Conservation (phyloP, 2,329 filamentous ascomycete genomes). For the Monilinia laxa region DNA sequence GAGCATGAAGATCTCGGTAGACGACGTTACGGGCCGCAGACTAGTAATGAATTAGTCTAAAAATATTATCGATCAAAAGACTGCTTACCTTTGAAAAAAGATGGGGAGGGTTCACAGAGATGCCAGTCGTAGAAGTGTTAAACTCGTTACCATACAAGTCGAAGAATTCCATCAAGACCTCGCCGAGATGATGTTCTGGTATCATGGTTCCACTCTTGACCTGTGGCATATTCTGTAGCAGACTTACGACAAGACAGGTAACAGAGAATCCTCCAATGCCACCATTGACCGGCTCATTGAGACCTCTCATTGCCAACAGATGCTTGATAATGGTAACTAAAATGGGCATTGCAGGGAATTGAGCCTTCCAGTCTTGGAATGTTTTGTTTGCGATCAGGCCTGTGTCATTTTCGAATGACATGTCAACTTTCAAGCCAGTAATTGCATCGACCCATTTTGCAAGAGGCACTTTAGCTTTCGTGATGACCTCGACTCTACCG, state of each 20-base stretch:
- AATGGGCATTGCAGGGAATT: conserved; percentile 82
- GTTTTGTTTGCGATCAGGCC: conserved; percentile 79
- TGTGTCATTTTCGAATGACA: conserved; percentile 90
- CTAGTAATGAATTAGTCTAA: conserved; percentile 25
- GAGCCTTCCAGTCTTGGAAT: conserved; percentile 73
- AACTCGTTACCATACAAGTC: conserved; percentile 86
- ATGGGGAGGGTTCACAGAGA: conserved; percentile 71
- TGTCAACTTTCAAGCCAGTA: conserved; percentile 81
- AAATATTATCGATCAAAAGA: neutral
- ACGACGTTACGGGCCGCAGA: conserved; percentile 41
- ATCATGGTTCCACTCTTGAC: conserved; percentile 60
- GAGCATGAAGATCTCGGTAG: conserved; percentile 51
- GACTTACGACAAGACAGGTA: conserved; percentile 88
- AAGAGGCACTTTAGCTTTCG: conserved; percentile 79
- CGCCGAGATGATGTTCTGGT: conserved; percentile 68
- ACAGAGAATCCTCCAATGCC: conserved; percentile 93
- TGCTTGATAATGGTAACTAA: conserved; percentile 91
- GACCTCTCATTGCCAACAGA: conserved; percentile 79
- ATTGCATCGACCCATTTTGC: conserved; percentile 82
- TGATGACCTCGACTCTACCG: conserved; percentile 65
- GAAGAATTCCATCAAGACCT: conserved; percentile 83
- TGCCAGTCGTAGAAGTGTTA: conserved; percentile 66
- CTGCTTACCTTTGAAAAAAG: conserved; percentile 72
- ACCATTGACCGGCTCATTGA: conserved; percentile 89
- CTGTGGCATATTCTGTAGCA: conserved; percentile 77